A percentile compares a stretch with the other conserved stretches of the same genome.
Evolutionary conservation across 331 rosid genomes (phyloP).

Genomic region (Saraca asoca): DNA sequence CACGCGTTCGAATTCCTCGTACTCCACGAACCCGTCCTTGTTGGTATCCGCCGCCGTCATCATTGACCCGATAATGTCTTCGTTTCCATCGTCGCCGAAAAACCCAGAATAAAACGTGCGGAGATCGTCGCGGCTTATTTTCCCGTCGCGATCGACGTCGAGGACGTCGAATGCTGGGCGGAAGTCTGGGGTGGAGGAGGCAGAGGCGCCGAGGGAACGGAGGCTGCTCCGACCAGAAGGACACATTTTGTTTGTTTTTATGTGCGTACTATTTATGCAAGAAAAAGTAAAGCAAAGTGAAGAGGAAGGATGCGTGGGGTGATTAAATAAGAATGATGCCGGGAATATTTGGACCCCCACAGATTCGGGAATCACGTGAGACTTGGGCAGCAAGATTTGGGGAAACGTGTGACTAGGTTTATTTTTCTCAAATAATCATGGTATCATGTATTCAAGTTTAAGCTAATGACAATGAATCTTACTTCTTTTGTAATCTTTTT

Average conservation of each 20-base stretch:
- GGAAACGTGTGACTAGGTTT: too few relatives aligned
- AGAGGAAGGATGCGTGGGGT: too few relatives aligned
- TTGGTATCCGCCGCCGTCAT: slow-evolving; percentile 76
- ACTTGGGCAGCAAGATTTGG: too few relatives aligned
- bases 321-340: too few relatives aligned
- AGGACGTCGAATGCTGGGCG: slow-evolving; percentile 68
- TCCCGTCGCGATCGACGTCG: slow-evolving; percentile 70
- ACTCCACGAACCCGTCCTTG: slow-evolving; percentile 77
- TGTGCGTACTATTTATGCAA: too few relatives aligned
- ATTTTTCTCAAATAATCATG: too few relatives aligned
- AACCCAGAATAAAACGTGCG: slow-evolving; percentile 50
- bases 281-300: background rate
- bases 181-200: slow-evolving; percentile 30
- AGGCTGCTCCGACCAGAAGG: slow-evolving; percentile 55
- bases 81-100: slow-evolving; percentile 41
- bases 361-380: too few relatives aligned
- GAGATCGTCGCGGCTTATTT: slow-evolving; percentile 74
- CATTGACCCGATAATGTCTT: slow-evolving; percentile 61
- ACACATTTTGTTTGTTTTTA: slow-evolving; percentile 45
- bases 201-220: background rate
- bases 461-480: too few relatives aligned
- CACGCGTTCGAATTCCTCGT: slow-evolving; percentile 84
- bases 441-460: too few relatives aligned
- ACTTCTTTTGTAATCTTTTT: too few relatives aligned
- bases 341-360: too few relatives aligned